Percentiles rank a stretch among this genome's conserved stretches.
Evolutionary conservation across 2,329 filamentous ascomycete species (phyloP).

Genomic region (Drechslera avenae): DNA sequence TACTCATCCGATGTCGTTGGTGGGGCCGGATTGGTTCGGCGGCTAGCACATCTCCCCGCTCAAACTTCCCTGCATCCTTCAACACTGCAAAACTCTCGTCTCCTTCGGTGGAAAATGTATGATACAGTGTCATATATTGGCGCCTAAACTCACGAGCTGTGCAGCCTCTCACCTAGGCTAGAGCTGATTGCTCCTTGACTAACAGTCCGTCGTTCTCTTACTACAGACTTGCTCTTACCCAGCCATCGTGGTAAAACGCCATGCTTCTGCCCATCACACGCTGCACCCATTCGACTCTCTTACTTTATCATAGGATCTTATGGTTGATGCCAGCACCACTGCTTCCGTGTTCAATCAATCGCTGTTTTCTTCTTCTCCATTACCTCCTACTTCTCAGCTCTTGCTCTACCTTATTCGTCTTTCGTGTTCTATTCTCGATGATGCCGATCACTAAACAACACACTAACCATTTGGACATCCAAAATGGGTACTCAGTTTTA

Average conservation of each 20-base stretch:
- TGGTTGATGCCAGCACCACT: neutral
- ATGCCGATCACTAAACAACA: neutral
- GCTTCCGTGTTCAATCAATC: neutral
- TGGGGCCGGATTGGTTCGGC: constrained; percentile 9
- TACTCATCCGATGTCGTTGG: constrained; percentile 22
- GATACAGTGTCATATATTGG: neutral
- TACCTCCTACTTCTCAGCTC: neutral
- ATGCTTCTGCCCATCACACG: constrained; percentile 7
- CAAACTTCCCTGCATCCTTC: constrained; percentile 4
- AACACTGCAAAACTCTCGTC: constrained; percentile 7
- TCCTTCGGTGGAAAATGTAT: neutral
- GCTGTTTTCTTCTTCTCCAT: neutral
- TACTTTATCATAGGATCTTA: constrained; percentile 5
- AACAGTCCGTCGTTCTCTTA: constrained; percentile 12
- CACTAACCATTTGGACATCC: neutral
- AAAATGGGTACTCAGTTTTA: neutral
- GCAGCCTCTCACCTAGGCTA: neutral
- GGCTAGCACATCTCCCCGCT: neutral
- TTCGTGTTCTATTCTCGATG: neutral
- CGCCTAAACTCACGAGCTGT: neutral
- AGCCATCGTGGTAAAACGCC: constrained; percentile 4
- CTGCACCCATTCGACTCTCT: constrained; percentile 11
- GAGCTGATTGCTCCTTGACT: constrained; percentile 11
- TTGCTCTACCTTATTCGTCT: neutral
- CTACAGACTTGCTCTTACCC: constrained; percentile 23